These are phyloP conservation scores for Lepidium sativum DNA, from an alignment of 345 rosid genomes.

Conservation along the genomic window DNA sequence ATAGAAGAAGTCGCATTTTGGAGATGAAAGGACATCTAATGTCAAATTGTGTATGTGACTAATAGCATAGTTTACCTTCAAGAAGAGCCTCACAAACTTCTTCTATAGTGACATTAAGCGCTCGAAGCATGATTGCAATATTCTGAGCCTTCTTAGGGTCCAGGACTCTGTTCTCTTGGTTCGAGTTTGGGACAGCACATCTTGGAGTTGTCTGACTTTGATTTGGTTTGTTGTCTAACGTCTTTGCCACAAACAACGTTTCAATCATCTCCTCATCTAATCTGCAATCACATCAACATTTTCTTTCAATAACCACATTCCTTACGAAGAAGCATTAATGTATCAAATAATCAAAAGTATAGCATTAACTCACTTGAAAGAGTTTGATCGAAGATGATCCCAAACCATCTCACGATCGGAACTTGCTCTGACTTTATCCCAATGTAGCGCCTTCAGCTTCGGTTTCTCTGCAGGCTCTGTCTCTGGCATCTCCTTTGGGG, in stretches of 20 bases:
- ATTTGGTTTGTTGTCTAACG: slow-evolving; percentile 41
- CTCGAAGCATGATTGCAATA: slow-evolving; percentile 84
- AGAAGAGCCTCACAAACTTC: slow-evolving; percentile 96
- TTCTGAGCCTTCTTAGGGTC: slow-evolving; percentile 97
- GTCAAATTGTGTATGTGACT: neutral
- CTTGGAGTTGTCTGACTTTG: slow-evolving; percentile 56
- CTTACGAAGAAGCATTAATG: neutral
- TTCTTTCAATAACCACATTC: neutral
- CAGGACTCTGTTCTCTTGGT: slow-evolving; percentile 74
- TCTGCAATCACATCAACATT: slow-evolving; percentile 40
- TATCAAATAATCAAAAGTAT: neutral
- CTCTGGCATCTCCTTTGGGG: slow-evolving; percentile 1
- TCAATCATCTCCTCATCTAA: slow-evolving; percentile 99
- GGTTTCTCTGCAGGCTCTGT: slow-evolving; percentile 39
- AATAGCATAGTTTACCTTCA: slow-evolving; percentile 54
- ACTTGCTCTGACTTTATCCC: slow-evolving; percentile 98
- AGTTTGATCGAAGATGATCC: slow-evolving; percentile 89
- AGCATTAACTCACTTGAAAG: slow-evolving; percentile 54
- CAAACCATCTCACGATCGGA: slow-evolving; percentile 98
- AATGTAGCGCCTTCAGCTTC: slow-evolving; percentile 76
- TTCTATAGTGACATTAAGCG: slow-evolving; percentile 84
- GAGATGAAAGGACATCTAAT: neutral
- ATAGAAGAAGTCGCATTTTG: neutral
- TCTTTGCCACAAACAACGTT: slow-evolving; percentile 73
- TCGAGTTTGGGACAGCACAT: slow-evolving; percentile 40